Evolutionary conservation across 2,329 filamentous ascomycete genomes (phyloP).

Genomic region (Aspergillus candidus): DNA sequence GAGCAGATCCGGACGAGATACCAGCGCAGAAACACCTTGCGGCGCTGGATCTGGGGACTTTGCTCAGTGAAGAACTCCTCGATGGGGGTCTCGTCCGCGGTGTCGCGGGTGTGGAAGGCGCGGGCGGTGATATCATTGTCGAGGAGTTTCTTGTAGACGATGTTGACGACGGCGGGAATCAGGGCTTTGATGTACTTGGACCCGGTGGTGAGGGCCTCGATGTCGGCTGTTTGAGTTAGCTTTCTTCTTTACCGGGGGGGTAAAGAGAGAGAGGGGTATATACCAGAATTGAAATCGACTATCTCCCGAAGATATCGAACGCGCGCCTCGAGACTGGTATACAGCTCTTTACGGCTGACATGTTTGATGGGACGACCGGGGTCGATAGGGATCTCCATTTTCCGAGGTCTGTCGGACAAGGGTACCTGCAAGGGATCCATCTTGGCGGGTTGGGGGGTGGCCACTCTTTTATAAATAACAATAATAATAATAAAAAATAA

Average conservation of each 20-base stretch:
- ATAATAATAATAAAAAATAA: too few species aligned
- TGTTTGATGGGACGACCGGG: slow-evolving; percentile 43
- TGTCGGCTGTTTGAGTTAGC: slow-evolving; percentile 51
- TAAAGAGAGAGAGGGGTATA: slow-evolving; percentile 24
- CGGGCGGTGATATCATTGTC: slow-evolving; percentile 76
- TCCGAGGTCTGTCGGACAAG: not conserved
- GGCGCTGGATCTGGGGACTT: slow-evolving; percentile 67
- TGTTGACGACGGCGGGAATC: slow-evolving; percentile 76
- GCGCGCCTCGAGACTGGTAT: slow-evolving; percentile 62
- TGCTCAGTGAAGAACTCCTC: slow-evolving; percentile 60
- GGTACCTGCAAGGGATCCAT: not conserved
- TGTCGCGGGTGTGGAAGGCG: slow-evolving; percentile 59
- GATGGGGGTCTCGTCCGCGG: slow-evolving; percentile 60
- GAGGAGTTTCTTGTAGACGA: slow-evolving; percentile 75
- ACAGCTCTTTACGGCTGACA: slow-evolving; percentile 64
- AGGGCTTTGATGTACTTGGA: slow-evolving; percentile 74
- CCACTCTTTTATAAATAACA: not conserved
- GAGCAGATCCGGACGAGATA: slow-evolving; percentile 70
- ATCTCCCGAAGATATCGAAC: slow-evolving; percentile 70
- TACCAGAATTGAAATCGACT: slow-evolving; percentile 67
- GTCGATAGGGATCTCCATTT: slow-evolving; percentile 13
- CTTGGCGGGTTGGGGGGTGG: not conserved
- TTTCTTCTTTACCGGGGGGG: not conserved
- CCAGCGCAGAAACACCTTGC: slow-evolving; percentile 71
- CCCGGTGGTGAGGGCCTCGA: slow-evolving; percentile 62